Conservation (phyloP, 148 eudicot genomes). For the Amaranthus palmeri region DNA sequence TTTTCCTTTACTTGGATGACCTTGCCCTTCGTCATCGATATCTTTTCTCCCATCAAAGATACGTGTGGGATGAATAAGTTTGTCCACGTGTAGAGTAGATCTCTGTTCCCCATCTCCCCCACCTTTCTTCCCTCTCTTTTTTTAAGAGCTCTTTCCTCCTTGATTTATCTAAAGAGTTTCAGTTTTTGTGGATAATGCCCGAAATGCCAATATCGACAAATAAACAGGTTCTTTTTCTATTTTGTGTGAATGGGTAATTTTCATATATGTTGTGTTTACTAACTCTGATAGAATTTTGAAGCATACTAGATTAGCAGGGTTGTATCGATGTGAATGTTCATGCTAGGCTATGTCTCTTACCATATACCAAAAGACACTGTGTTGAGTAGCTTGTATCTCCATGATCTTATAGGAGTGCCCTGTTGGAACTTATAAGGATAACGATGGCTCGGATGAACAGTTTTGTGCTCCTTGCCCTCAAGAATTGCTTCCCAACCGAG, state of each 20-base stretch:
- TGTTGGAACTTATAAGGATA: slow-evolving; percentile 70
- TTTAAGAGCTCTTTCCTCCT: not conserved
- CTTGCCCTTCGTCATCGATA: not conserved
- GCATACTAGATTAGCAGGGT: not conserved
- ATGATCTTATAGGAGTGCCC: slow-evolving; percentile 65
- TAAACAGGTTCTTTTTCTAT: not conserved
- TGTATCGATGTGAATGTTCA: not conserved
- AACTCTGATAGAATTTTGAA: not conserved
- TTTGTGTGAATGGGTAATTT: not conserved
- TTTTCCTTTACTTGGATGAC: not conserved
- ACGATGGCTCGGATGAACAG: slow-evolving; percentile 58
- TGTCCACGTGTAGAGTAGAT: not conserved
- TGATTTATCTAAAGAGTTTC: not conserved
- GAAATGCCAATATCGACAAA: no score
- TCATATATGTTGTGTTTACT: no score
- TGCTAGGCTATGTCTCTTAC: not conserved
- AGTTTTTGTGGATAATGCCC: not conserved
- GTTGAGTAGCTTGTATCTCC: slow-evolving; percentile 1
- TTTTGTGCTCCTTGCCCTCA: slow-evolving; percentile 63
- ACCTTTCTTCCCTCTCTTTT: not conserved
- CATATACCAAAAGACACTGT: not conserved
- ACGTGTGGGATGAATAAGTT: not conserved
- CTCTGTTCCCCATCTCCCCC: not conserved
- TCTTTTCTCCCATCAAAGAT: not conserved
- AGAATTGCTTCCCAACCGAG: slow-evolving; percentile 66